A percentile compares a stretch with the other conserved stretches of the same genome.
Evolutionary conservation across 2,329 filamentous ascomycete species (phyloP).

Genomic region (Cryphonectria radicalis): DNA sequence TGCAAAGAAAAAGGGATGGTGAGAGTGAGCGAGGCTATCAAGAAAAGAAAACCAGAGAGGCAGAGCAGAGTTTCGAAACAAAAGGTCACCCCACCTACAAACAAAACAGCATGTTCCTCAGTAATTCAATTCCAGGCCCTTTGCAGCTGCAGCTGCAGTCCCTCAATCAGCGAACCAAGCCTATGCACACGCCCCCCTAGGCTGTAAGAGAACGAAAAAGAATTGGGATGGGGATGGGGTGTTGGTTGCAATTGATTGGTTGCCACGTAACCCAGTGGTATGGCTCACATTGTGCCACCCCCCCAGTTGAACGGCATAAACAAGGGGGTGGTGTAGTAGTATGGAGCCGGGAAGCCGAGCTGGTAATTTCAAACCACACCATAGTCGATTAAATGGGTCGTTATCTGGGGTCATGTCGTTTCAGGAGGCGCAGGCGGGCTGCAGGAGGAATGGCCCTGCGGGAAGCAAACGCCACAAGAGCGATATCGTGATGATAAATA

Average conservation of each 20-base stretch:
- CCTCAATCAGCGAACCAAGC: slow-evolving; percentile 1
- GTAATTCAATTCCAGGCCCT: background rate
- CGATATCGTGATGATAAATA: background rate
- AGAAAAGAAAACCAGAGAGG: background rate
- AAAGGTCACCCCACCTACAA: background rate
- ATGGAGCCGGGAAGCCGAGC: slow-evolving; percentile 20
- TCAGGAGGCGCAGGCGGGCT: slow-evolving; percentile 23
- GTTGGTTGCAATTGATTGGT: slow-evolving; percentile 17
- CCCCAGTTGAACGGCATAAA: background rate
- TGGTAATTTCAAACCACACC: slow-evolving; percentile 24
- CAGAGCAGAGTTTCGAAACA: background rate
- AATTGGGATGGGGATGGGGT: background rate
- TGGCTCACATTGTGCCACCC: slow-evolving; percentile 13
- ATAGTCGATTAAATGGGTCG: slow-evolving; percentile 24
- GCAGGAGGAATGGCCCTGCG: slow-evolving; percentile 17
- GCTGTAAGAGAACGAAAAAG: background rate
- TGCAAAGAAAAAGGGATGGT: background rate
- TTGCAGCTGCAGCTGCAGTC: background rate
- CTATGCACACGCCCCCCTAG: background rate
- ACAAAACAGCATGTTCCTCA: background rate
- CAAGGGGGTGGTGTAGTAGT: background rate
- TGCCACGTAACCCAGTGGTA: slow-evolving; percentile 13
- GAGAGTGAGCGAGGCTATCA: background rate
- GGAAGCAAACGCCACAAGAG: slow-evolving; percentile 2
- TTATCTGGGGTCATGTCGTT: slow-evolving; percentile 17